phyloP scores from a whole-genome alignment of 129 eudicot species.

The Escallonia herrerae region DNA sequence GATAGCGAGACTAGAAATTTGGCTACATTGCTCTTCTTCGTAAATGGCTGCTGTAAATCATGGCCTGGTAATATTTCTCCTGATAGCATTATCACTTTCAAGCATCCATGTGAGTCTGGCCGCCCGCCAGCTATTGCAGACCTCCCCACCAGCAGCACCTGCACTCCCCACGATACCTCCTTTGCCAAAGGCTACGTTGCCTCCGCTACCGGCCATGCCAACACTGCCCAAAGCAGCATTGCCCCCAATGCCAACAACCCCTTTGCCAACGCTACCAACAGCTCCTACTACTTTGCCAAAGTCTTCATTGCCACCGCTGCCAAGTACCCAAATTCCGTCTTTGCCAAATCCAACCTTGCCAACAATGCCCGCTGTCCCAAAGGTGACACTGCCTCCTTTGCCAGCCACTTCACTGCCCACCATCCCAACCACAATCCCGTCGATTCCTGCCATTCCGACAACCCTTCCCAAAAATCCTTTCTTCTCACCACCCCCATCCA shows the following conservation, averaged over 20 bases:
- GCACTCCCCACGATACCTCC: slow-evolving; percentile 10
- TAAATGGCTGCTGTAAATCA: slow-evolving; percentile 4
- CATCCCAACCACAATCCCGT: slow-evolving; percentile 2
- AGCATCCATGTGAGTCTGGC: slow-evolving; percentile 8
- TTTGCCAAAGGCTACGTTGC: slow-evolving; percentile 2
- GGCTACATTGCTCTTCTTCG: too few species aligned
- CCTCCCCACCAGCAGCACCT: neutral
- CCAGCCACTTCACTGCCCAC: slow-evolving; percentile 13
- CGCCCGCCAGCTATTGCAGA: slow-evolving; percentile 17
- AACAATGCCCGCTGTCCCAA: slow-evolving; percentile 17
- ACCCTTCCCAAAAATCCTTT: slow-evolving; percentile 7
- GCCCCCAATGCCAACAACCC: slow-evolving; percentile 3
- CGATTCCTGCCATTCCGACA: slow-evolving; percentile 4
- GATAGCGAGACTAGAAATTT: too few species aligned
- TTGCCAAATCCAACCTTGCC: slow-evolving; percentile 15
- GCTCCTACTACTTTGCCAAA: slow-evolving; percentile 14
- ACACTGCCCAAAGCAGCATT: slow-evolving; percentile 8
- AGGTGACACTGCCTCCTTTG: slow-evolving; percentile 10
- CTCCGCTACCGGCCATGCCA: slow-evolving; percentile 2
- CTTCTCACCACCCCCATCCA: slow-evolving; percentile 25
- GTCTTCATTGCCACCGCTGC: slow-evolving; percentile 15
- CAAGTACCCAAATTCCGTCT: slow-evolving; percentile 12
- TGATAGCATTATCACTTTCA: neutral
- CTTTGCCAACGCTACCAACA: slow-evolving; percentile 9
- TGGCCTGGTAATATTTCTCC: neutral